Conservation (phyloP, 345 rosid species). For the Pistacia vera region DNA sequence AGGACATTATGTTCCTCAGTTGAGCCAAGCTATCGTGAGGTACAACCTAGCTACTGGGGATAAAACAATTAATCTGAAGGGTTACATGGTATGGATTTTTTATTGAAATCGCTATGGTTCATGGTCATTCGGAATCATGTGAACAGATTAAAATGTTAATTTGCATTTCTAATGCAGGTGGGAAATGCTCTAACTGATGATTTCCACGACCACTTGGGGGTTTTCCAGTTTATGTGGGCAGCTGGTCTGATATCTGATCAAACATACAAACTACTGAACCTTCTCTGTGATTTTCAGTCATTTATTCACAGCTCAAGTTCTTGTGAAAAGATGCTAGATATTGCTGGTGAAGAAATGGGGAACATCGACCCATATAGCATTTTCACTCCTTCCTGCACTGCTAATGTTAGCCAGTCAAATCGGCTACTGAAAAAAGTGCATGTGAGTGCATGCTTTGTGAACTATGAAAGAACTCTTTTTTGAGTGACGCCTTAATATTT, state of each 20-base stretch:
- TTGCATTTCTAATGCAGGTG: constrained; percentile 55
- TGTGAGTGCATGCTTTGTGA: constrained; percentile 40
- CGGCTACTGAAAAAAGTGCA: constrained; percentile 57
- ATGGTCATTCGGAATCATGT: background rate
- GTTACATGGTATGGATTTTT: constrained; percentile 69
- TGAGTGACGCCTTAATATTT: background rate
- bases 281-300: constrained; percentile 67
- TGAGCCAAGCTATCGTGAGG: constrained; percentile 73
- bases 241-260: constrained; percentile 89
- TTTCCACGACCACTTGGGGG: constrained; percentile 75
- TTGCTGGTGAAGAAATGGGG: constrained; percentile 71
- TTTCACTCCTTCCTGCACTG: constrained; percentile 71
- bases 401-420: constrained; percentile 53
- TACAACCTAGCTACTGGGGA: constrained; percentile 50
- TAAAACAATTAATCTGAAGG: constrained; percentile 69
- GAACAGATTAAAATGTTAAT: constrained; percentile 10
- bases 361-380: constrained; percentile 89
- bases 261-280: constrained; percentile 65
- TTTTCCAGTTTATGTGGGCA: constrained; percentile 84
- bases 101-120: constrained; percentile 3
- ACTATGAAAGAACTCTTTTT: background rate
- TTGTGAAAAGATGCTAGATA: constrained; percentile 53
- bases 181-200: constrained; percentile 96
- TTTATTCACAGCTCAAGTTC: constrained; percentile 66
- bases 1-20: constrained; percentile 98